Evolutionary conservation across 495 filamentous ascomycete genomes (phyloP), one percentile per base, ranked within the genome.

Genomic region (Elasticomyces elasticus): DNA sequence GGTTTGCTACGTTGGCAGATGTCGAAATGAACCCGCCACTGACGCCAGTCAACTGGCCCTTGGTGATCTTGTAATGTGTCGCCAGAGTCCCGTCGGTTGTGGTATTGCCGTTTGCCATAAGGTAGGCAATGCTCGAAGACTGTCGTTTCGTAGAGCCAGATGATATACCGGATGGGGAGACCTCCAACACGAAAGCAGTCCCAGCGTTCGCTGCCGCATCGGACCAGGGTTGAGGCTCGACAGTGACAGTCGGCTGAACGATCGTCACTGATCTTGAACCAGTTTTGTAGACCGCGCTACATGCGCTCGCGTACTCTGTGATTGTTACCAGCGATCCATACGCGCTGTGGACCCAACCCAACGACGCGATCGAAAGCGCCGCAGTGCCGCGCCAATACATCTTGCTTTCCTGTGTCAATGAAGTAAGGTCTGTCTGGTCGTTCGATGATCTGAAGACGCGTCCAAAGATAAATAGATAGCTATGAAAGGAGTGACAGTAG

Each of bases 71-170:
- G 42, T 53, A 64, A 12, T 52, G 51, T 1, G 49, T 44, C 2
- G 62, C 62, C 46, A 42, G 10, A 5, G 26, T 49, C n/a, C 24
- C 19, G 20, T 56, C 49, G 3, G 49, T 57, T n/a, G 62, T 62
- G 11, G 62, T 64, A 35, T 59, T 56, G 20, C 62, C 62, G 37
- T 64, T 57, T 13, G 46, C 38, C 47, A 49, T 56, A 15, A 64
- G 37, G 19, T 28, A 64, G 1, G 44, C 33, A 7, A 17, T 22
- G 7, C 2, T 4, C 15, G 19, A 5, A 5, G 37, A n/a, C 42
- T 57, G 49, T 24, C 61, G 49, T 40, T 48, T 55, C 23, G 17
- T 41, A 6, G 17, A 50, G 33, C 33, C n/a, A 40, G 35, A 12
- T 17, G 35, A 15, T 12, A 15, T 5, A 7, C 31, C 50, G 5